Base-by-base conservation (phyloP, 768 basidiomycete species). In the Lactifluus hygrophoroides region DNA sequence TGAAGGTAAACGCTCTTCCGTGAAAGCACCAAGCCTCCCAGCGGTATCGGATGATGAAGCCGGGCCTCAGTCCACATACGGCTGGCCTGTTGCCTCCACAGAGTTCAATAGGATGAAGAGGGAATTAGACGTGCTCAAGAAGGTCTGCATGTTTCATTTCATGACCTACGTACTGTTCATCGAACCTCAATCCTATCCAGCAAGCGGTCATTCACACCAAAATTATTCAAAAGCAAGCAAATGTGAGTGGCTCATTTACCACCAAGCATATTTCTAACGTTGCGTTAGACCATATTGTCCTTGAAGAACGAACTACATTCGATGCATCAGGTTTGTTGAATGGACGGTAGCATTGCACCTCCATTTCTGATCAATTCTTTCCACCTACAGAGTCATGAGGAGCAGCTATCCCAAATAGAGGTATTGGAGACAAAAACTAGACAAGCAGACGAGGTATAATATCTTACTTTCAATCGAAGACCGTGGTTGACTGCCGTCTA, bases 61-160 rank as follows among this genome's bases (percentile, higher is more conserved):
- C 27, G 61, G 21, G 14, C 21, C 55, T 9, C 53, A 57, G n/a
- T 35, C 42, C 14, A 69, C 67, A 13, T 69, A 66, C 28, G 61
- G 42, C 42, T 76, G 76, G 0, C 68, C 76, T 8, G 58, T 77
- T 59, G 75, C 78, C 5, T 66, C 70, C 13, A 74, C 77, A 13
- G 82, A 84, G 64, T 75, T 75, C 53, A 77, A 78, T n/a, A 75
- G 74, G 37, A 69, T 85, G 69, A 80, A 75, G 68, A 76, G 74
- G 34, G 84, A 89, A 62, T 65, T 85, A 5, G 83, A 86, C 48
- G 56, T 61, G 5, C 72, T 83, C 61, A 83, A 80, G 69, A 80
- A 74, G 66, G 73, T 71, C 34, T 51, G 66, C 60, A 57, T 48
- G 38, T 53, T 38, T 19, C 25, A 19, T 35, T 42, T 21, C n/a